A percentile compares a stretch with the other conserved stretches of the same genome.
phyloP scores from a whole-genome alignment of 179 eudicot species.

The Camellia oleifera region DNA sequence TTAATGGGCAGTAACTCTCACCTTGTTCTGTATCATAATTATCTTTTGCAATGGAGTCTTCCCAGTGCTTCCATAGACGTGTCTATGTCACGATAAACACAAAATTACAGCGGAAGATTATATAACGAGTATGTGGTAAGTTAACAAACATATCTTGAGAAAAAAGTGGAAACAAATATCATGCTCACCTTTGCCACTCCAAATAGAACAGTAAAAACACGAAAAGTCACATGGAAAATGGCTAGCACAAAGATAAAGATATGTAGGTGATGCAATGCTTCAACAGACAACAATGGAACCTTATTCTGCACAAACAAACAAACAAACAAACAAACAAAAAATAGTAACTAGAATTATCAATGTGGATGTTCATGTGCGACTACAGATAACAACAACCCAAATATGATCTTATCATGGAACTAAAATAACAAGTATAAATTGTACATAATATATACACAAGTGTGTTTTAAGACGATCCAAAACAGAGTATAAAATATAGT shows the following conservation, averaged over 20 bases:
- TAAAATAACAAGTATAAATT: not conserved
- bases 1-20: constrained; percentile 24
- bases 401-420: not conserved
- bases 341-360: too few relatives aligned
- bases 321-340: not conserved
- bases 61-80: constrained; percentile 94
- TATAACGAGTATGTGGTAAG: not conserved
- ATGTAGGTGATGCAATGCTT: constrained; percentile 86
- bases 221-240: constrained; percentile 78
- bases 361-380: not conserved
- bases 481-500: not conserved
- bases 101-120: not conserved
- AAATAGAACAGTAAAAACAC: constrained; percentile 71
- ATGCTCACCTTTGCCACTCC: constrained; percentile 72
- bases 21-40: constrained; percentile 50
- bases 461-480: not conserved
- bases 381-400: not conserved
- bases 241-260: constrained; percentile 95
- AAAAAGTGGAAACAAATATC: not conserved
- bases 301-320: constrained; percentile 43
- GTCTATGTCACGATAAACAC: constrained; percentile 44
- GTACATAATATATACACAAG: not conserved
- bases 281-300: constrained; percentile 75
- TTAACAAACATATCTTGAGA: not conserved
- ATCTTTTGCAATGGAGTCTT: constrained; percentile 61